Base-by-base conservation (phyloP, 129 eudicot genomes). In the Escallonia herrerae region DNA sequence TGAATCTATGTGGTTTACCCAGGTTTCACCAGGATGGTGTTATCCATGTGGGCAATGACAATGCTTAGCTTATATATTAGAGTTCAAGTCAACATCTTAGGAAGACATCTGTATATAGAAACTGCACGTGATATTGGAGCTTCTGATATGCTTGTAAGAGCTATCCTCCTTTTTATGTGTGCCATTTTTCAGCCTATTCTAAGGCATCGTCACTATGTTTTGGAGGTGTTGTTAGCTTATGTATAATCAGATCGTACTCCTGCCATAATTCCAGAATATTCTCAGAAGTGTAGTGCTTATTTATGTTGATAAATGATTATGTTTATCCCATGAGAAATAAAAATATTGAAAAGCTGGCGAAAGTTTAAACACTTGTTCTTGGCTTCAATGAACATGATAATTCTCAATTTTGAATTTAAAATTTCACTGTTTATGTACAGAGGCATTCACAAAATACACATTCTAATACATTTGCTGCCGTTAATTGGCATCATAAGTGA, bases 21-120 rank as follows among this genome's bases (percentile, higher is more conserved):
- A 93, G 96, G 96, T 78, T 93, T 93, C 72, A 89, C 96, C 11
- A 89, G 85, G 81, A 80, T 89, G 87, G 87, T 82, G 60, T 68
- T 83, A 61, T 94, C 99, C 47, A 74, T 86, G 51, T 89, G 96
- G 96, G 77, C 99, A 55, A 82, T 86, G 91, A 94, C 96, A 6
- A 69, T 83, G 40, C 78, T 94, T 58, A 84, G 86, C 93, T 82
- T 94, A 79, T 94, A 83, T 73, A 81, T 94, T 66, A 94, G 93
- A 83, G 84, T 94, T 59, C 99, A 86, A 74, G 95, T 94, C 79
- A 94, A 94, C 77, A 94, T 94, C 71, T 70, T 94, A 70, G 99
- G 99, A 76, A 83, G 99, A 76, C 99, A 94, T 83, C 75, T 94
- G 15, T 94, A 89, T 70, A 94, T 94, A 57, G 96, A 89, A 76